Base-by-base conservation (phyloP, 1,139 yeast species). In the Zygotorulaspora mrakii region DNA sequence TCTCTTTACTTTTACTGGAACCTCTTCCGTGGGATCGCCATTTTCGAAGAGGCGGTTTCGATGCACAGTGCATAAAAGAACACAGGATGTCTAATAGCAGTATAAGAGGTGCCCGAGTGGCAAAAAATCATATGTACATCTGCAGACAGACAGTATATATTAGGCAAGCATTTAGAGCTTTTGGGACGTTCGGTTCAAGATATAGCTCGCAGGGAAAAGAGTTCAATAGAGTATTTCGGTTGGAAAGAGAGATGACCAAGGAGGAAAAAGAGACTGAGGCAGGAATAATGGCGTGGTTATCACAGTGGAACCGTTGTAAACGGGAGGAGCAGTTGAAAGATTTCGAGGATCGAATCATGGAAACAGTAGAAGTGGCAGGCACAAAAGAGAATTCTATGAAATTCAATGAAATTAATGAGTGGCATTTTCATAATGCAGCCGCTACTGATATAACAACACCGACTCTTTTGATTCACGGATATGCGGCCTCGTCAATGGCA, bases 401-500 rank as follows among this genome's bases (percentile, higher is more conserved):
- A 13, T 41, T 37, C 28, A 46, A 43, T 17, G 53, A 48, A 25
- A 37, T 53, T 17, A 50, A 53, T 25, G 54, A 53, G 29, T 51
- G 53, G 55, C 50, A 49, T 36, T 47, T 51, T 37, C 44, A 41
- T 6, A 51, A 51, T 33, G 31, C 33, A 11, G 30, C 35, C 2
- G 53, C 52, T 7, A 11, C 42, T 1, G 37, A 31, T 11, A 45
- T 55, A 4, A 53, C 43, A 16, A 53, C 55, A 3, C 67, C 68
- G 3, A 53, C 65, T 14, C 89, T 87, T 3, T 68, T 89, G 55
- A 55, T 89, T 12, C 97, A 89, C 58, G 97, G 97, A 0, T 88
- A 85, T 61, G 96, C 94, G 0, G 94, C 96, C 0, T 82, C 94
- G 0, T 70, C 82, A 13, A 94, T 91, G 10, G 83, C 89, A 57